Evolutionary conservation across 805 yeast genomes (phyloP), one percentile per base, ranked within the genome.

Genomic region (Starmera amethionina): DNA sequence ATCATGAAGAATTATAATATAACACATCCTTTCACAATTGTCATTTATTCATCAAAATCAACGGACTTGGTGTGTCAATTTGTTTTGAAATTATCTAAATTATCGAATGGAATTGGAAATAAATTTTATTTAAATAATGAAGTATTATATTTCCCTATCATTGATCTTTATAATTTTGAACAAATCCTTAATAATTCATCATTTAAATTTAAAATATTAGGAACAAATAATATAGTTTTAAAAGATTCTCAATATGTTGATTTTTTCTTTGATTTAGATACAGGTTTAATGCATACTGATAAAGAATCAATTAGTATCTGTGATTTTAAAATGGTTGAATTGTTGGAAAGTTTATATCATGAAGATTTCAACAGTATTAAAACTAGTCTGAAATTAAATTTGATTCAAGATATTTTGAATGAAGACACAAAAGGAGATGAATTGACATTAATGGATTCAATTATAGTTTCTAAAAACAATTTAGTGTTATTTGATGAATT

Each of bases 141-240:
- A 50, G 63, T 58, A 50, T 56, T 62, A 51, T 66, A 59, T 44
- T 72, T 74, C 47, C 88, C 88, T 2, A 68, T 77, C 28, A 62
- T 78, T 34, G 88, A 81, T 46, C 71, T 79, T 2, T 73, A 80
- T 3, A 70, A 76, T 43, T 60, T 78, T 35, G 78, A 75, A 43
- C 44, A 59, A 52, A 39, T 67, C 62, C 44, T 62, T 49, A 43
- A 46, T 49, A 43, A 46, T 10, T 42, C 40, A 12, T 38, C 49
- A 1, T 42, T 47, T 15, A 42, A 41, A 12, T 53, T 55, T 22
- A 75, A 64, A 48, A 59, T 82, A 37, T 70, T 82, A 2, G 90
- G 90, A 4, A 79, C 87, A 4, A 75, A 81, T 33, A 82, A 82
- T 52, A 73, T 81, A 13, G 70, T 79, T 33, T 73, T 82, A 52